A percentile compares a stretch with the other conserved stretches of the same genome.
phyloP scores from a whole-genome alignment of 2,329 filamentous ascomycete species.

The Paecilomyces sp. region DNA sequence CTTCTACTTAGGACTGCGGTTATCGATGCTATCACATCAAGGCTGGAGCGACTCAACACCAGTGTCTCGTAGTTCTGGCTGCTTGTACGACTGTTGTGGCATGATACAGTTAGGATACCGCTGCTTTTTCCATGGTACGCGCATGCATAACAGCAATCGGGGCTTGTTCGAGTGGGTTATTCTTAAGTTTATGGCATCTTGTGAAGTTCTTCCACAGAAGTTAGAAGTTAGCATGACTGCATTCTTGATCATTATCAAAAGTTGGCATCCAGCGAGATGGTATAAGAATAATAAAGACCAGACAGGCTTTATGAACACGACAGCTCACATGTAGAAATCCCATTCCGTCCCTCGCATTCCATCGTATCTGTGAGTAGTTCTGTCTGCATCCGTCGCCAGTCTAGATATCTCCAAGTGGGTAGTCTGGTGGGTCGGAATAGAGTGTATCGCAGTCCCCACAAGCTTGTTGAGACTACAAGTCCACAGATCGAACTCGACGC shows the following conservation, averaged over 20 bases:
- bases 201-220: not conserved
- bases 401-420: not conserved
- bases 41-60: slow-evolving; percentile 32
- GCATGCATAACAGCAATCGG: not conserved
- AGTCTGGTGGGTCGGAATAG: not conserved
- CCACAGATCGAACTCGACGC: not conserved
- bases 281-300: not conserved
- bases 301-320: not conserved
- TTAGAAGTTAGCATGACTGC: not conserved
- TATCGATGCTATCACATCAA: slow-evolving; percentile 36
- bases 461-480: not conserved
- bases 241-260: not conserved
- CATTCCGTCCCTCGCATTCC: not conserved
- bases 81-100: not conserved
- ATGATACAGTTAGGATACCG: not conserved
- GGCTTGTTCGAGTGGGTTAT: not conserved
- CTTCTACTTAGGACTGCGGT: slow-evolving; percentile 29
- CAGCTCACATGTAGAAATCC: not conserved
- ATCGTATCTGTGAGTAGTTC: not conserved
- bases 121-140: not conserved
- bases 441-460: not conserved
- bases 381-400: not conserved
- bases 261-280: not conserved
- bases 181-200: not conserved
- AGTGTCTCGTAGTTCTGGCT: slow-evolving; percentile 15